phyloP scores from a whole-genome alignment of 176 grass and related monocot genomes.

The Triticum turgidum region DNA sequence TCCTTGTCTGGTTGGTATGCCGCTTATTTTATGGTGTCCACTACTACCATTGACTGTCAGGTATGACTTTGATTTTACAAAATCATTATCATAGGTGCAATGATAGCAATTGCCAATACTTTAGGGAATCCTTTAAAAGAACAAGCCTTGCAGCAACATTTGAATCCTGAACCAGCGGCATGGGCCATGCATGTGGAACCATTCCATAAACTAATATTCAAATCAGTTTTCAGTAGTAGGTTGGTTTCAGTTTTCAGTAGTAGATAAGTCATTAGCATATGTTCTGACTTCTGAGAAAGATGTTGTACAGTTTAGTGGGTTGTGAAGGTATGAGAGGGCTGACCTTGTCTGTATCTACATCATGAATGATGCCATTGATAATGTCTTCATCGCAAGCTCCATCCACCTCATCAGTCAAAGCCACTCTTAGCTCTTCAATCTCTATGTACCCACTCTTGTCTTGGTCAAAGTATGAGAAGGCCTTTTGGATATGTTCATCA shows the following conservation, averaged over 20 bases:
- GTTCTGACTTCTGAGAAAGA: not conserved
- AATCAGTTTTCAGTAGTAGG: not conserved
- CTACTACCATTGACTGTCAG: not conserved
- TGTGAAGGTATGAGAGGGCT: slow-evolving; percentile 21
- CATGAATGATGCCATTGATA: slow-evolving; percentile 66
- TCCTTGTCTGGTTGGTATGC: not conserved
- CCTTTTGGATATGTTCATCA: slow-evolving; percentile 74
- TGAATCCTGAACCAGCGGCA: slow-evolving; percentile 1
- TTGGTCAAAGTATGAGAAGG: slow-evolving; percentile 77
- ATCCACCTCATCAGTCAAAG: slow-evolving; percentile 67
- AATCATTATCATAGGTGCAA: not conserved
- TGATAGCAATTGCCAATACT: not conserved
- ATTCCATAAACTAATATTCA: slow-evolving; percentile 23
- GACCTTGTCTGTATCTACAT: slow-evolving; percentile 90
- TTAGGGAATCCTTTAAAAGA: not conserved
- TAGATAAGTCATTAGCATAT: not conserved
- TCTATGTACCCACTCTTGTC: slow-evolving; percentile 87
- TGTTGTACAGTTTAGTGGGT: not conserved
- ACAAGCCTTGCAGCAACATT: slow-evolving; percentile 17
- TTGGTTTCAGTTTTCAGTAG: not conserved
- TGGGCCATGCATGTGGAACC: not conserved
- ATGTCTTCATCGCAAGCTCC: slow-evolving; percentile 63
- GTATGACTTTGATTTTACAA: not conserved
- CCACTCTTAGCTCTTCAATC: slow-evolving; percentile 79
- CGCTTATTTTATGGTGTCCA: not conserved